Evolutionary conservation across 257 asterid genomes (phyloP).

Genomic region (Primulina eburnea): DNA sequence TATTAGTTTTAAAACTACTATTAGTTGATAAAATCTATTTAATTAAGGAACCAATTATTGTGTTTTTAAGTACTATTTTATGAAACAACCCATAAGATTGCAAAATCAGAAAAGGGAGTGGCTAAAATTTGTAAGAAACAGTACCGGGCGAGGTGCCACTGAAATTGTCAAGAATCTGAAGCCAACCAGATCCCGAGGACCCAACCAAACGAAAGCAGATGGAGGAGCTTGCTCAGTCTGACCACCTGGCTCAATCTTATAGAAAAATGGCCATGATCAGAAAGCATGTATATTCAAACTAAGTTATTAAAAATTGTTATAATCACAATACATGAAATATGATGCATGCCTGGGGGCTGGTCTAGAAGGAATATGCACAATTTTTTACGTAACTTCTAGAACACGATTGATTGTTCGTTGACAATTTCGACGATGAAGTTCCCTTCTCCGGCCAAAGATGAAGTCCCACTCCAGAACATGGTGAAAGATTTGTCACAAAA

Average conservation of each 20-base stretch:
- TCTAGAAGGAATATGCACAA: conserved; percentile 93
- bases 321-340: conserved; percentile 25
- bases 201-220: conserved; percentile 91
- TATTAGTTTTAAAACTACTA: too few species aligned
- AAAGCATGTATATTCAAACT: not conserved
- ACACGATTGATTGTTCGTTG: conserved; percentile 35
- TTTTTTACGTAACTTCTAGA: conserved; percentile 82
- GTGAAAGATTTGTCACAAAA: conserved; percentile 92
- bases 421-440: conserved; percentile 42
- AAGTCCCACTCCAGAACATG: conserved; percentile 90
- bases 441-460: conserved; percentile 91
- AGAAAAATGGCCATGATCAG: conserved; percentile 33
- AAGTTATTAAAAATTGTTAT: conserved; percentile 3
- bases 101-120: conserved; percentile 7
- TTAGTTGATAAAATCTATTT: too few species aligned
- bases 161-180: conserved; percentile 86
- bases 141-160: conserved; percentile 96
- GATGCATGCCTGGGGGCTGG: conserved; percentile 99
- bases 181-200: conserved; percentile 74
- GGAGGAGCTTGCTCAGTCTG: conserved; percentile 99
- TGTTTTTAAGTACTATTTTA: not conserved
- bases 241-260: conserved; percentile 93
- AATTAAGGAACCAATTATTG: too few species aligned
- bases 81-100: conserved; percentile 1
- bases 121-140: conserved; percentile 19